phyloP scores from a whole-genome alignment of 2,329 filamentous ascomycete genomes.

The Beauveria bassiana region DNA sequence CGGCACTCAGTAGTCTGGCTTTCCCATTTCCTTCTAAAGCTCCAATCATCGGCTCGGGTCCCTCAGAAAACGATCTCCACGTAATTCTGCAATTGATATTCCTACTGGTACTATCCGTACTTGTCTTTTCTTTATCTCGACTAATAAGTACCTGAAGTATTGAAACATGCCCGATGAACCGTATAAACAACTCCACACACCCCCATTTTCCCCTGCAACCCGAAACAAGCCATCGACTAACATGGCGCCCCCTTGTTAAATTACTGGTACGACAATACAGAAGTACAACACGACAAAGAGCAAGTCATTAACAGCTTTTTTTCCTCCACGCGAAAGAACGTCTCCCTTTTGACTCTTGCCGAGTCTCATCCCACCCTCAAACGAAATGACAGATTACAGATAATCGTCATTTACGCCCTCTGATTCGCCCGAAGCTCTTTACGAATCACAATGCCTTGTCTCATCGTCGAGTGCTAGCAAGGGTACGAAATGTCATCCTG shows the following conservation, averaged over 20 bases:
- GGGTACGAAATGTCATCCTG: background rate
- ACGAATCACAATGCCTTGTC: background rate
- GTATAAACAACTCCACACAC: background rate
- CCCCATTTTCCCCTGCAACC: background rate
- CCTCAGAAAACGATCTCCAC: background rate
- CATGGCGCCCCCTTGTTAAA: background rate
- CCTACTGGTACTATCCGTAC: too few relatives aligned
- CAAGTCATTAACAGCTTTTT: too few relatives aligned
- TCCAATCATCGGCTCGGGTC: background rate
- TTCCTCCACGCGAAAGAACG: background rate
- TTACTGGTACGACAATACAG: background rate
- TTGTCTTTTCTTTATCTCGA: background rate
- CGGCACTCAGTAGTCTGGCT: background rate
- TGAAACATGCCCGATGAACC: slow-evolving; percentile 1
- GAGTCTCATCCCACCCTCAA: background rate
- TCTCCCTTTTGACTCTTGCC: background rate
- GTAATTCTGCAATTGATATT: background rate
- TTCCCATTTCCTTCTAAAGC: background rate
- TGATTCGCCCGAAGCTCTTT: background rate
- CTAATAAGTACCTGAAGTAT: background rate
- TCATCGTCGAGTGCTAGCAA: background rate
- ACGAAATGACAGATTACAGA: slow-evolving; percentile 7
- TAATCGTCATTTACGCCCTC: background rate
- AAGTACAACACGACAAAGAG: background rate
- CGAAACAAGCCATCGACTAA: background rate